Evolutionary conservation across 495 filamentous ascomycete species (phyloP).

Genomic region (Daldinia bambusicola): DNA sequence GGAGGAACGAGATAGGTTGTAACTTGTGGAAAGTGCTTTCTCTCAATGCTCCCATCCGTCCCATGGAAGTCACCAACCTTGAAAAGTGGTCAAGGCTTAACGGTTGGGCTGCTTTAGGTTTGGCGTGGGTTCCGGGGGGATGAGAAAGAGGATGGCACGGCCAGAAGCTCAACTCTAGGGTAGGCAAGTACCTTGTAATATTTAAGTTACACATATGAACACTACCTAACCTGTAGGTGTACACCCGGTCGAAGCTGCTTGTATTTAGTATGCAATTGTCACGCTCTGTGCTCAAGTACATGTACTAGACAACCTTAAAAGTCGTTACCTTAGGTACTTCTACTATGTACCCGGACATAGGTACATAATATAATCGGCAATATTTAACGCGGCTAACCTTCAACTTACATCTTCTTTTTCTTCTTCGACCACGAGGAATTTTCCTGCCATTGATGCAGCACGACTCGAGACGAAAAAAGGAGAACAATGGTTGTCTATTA

Average conservation of each 20-base stretch:
- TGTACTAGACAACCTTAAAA: constrained; percentile 1
- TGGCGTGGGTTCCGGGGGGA: constrained; percentile 22
- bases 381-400: constrained; percentile 13
- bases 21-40: constrained; percentile 21
- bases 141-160: constrained; percentile 1
- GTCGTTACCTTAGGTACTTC: not conserved
- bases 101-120: constrained; percentile 31
- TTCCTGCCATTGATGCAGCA: not conserved
- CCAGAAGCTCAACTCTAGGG: constrained; percentile 17
- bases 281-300: not conserved
- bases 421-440: constrained; percentile 9
- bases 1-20: constrained; percentile 19
- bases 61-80: constrained; percentile 9
- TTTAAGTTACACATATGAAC: constrained; percentile 1
- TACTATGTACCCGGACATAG: too few species aligned
- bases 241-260: constrained; percentile 19
- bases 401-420: constrained; percentile 1
- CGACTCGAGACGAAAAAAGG: constrained; percentile 1
- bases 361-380: not conserved
- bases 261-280: not conserved
- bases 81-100: constrained; percentile 32
- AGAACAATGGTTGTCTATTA: constrained; percentile 4
- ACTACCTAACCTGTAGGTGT: not conserved
- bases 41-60: constrained; percentile 3
- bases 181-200: constrained; percentile 18